phyloP scores from a whole-genome alignment of 176 grass and related monocot species.

The Lolium rigidum region DNA sequence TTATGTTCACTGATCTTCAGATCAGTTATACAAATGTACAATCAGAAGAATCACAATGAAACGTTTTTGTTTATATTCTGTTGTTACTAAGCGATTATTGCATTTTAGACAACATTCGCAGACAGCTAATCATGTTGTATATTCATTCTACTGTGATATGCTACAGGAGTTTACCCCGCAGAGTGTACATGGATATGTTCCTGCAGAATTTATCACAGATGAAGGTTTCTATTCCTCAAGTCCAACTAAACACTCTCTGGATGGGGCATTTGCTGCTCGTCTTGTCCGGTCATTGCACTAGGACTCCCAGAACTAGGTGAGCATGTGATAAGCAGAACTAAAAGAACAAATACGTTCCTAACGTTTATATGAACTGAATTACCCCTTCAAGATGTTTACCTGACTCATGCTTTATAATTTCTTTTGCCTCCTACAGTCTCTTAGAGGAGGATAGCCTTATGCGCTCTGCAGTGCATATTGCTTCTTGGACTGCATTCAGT shows the following conservation, averaged over 20 bases:
- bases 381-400: conserved; percentile 19
- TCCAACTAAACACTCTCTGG: conserved; percentile 84
- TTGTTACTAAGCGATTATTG: too few relatives aligned
- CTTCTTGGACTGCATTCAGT: conserved; percentile 29
- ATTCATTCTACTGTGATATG: conserved; percentile 27
- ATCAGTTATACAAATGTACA: not conserved
- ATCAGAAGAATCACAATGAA: not conserved
- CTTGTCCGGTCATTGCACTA: conserved; percentile 58
- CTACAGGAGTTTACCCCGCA: conserved; percentile 65
- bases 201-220: conserved; percentile 75
- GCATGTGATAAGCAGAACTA: conserved; percentile 18
- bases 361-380: not conserved
- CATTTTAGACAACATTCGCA: not conserved
- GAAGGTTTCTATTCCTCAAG: conserved; percentile 89
- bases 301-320: conserved; percentile 41
- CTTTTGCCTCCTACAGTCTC: conserved; percentile 7
- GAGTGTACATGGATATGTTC: conserved; percentile 67
- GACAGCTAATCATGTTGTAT: not conserved
- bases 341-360: conserved; percentile 15
- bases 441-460: conserved; percentile 25
- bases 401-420: conserved; percentile 7
- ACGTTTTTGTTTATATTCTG: not conserved
- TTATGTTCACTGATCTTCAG: conserved; percentile 8
- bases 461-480: not conserved
- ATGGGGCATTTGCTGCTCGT: conserved; percentile 91